These are phyloP conservation scores for Phytophthora pseudosyringae DNA, from an alignment of 352 stramenopile species.

Conservation along the genomic window DNA sequence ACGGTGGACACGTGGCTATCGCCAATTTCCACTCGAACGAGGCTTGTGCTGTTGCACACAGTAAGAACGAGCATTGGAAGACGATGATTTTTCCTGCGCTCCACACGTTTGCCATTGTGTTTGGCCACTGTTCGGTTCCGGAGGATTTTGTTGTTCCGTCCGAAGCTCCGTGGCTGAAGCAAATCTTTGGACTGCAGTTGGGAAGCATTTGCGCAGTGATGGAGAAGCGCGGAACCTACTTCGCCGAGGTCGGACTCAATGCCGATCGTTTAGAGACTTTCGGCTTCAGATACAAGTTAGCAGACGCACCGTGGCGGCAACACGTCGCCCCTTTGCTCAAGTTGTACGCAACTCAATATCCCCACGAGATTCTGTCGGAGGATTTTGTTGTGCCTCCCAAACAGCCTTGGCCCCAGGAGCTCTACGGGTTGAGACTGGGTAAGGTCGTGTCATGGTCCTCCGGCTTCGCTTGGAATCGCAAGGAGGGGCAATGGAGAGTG, in stretches of 20 bases:
- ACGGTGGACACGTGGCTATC: slow-evolving; percentile 28
- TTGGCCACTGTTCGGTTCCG: slow-evolving; percentile 34
- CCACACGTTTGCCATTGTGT: slow-evolving; percentile 26
- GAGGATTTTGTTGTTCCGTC: slow-evolving; percentile 27
- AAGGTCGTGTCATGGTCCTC: slow-evolving; percentile 37
- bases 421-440: slow-evolving; percentile 33
- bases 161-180: slow-evolving; percentile 29
- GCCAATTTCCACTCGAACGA: slow-evolving; percentile 19
- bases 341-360: slow-evolving; percentile 20
- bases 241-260: slow-evolving; percentile 33
- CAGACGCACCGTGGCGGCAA: slow-evolving; percentile 25
- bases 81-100: slow-evolving; percentile 34
- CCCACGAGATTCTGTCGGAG: slow-evolving; percentile 35
- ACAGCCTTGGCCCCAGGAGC: slow-evolving; percentile 18
- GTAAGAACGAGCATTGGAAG: slow-evolving; percentile 23
- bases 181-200: slow-evolving; percentile 14
- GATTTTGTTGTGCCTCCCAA: slow-evolving; percentile 36
- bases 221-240: slow-evolving; percentile 24
- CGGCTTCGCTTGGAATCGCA: slow-evolving; percentile 27
- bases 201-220: slow-evolving; percentile 25
- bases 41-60: neutral
- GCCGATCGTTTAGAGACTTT: slow-evolving; percentile 38
- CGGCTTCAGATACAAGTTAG: slow-evolving; percentile 37
- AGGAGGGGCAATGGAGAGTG: slow-evolving; percentile 22
- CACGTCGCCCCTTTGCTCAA: slow-evolving; percentile 26